These are phyloP conservation scores for Dentipellis fragilis DNA, from an alignment of 768 basidiomycete genomes.

Conservation along the genomic window DNA sequence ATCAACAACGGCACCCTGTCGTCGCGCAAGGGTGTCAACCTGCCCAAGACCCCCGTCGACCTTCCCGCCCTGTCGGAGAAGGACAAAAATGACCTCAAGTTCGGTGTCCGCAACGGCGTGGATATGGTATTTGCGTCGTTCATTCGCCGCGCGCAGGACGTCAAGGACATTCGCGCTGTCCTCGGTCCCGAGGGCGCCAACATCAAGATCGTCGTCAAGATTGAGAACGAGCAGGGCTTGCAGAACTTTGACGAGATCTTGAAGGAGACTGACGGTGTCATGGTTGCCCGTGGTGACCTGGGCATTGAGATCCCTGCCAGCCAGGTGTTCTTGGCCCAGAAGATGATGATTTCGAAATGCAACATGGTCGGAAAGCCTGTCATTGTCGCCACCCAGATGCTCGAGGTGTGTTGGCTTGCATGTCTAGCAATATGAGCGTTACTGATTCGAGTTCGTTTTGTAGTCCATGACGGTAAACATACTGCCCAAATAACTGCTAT, in stretches of 20 bases:
- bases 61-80: constrained; percentile 95
- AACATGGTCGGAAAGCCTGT: constrained; percentile 97
- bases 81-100: constrained; percentile 90
- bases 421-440: background rate
- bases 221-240: constrained; percentile 99
- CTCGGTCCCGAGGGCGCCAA: constrained; percentile 90
- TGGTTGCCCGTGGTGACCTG: constrained; percentile 99
- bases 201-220: constrained; percentile 99
- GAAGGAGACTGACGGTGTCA: constrained; percentile 92
- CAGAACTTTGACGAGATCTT: constrained; percentile 99
- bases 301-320: constrained; percentile 99
- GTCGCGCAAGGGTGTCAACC: constrained; percentile 98
- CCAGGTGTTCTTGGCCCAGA: constrained; percentile 98
- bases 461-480: constrained; percentile 84
- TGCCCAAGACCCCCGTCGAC: constrained; percentile 96
- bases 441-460: constrained; percentile 11
- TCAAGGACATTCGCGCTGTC: constrained; percentile 85
- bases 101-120: constrained; percentile 95
- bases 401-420: constrained; percentile 51
- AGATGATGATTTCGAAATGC: constrained; percentile 99
- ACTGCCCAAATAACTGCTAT: background rate
- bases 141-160: constrained; percentile 92
- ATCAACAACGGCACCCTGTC: constrained; percentile 89
- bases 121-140: constrained; percentile 99
- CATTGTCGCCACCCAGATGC: constrained; percentile 99